phyloP scores from a whole-genome alignment of 768 basidiomycete genomes.

The Tremella mesenterica region DNA sequence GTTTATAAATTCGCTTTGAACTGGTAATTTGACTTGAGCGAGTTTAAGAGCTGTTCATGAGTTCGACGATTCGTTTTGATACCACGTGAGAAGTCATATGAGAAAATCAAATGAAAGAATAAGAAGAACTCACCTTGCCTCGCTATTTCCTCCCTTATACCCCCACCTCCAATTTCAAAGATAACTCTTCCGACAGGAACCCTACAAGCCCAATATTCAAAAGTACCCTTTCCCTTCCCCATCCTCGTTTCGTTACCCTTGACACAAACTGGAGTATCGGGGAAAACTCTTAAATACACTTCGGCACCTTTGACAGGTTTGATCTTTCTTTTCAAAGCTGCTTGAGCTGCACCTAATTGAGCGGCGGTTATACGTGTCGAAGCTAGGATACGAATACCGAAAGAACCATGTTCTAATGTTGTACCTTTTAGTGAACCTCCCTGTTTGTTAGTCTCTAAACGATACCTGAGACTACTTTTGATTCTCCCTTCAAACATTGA shows the following conservation, averaged over 20 bases:
- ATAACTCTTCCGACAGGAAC: constrained; percentile 82
- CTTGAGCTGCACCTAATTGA: constrained; percentile 76
- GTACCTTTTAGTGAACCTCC: constrained; percentile 93
- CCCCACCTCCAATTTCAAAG: constrained; percentile 83
- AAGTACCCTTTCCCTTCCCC: constrained; percentile 98
- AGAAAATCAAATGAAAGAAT: background rate
- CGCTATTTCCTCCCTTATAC: constrained; percentile 84
- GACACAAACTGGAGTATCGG: constrained; percentile 92
- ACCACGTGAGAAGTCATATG: background rate
- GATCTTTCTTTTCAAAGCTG: constrained; percentile 78
- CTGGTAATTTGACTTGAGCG: constrained; percentile 79
- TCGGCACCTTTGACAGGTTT: constrained; percentile 82
- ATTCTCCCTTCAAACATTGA: background rate
- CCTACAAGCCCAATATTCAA: constrained; percentile 88
- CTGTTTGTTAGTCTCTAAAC: background rate
- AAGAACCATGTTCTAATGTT: constrained; percentile 82
- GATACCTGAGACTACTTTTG: too few species aligned
- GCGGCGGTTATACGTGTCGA: constrained; percentile 77
- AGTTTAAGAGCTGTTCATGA: constrained; percentile 64
- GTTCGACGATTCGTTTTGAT: background rate
- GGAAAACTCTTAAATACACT: constrained; percentile 81
- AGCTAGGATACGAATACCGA: constrained; percentile 79
- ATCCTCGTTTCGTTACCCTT: constrained; percentile 99
- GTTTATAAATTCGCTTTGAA: constrained; percentile 76
- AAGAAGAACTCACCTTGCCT: constrained; percentile 58